These are phyloP conservation scores for Amoeboradix gromovi DNA, from an alignment of 371 early-diverging fungal species.

Conservation along the genomic window DNA sequence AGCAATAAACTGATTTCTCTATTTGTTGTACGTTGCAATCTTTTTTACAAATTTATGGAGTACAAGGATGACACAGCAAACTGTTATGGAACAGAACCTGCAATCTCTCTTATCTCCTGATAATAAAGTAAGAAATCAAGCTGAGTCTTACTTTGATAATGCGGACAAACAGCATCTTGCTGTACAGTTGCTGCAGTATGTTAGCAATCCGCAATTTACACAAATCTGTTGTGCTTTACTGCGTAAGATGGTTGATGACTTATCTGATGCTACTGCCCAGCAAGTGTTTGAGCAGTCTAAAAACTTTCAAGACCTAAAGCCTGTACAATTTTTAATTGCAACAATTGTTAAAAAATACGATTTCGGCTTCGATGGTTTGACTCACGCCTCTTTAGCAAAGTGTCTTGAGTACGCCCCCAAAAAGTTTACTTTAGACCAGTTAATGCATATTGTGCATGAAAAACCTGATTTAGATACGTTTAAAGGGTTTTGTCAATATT, in stretches of 20 bases:
- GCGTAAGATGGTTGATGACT: background rate
- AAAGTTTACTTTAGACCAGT: background rate
- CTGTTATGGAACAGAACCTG: background rate
- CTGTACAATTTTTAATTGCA: background rate
- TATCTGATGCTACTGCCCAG: background rate
- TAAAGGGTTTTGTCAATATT: background rate
- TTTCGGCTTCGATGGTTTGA: background rate
- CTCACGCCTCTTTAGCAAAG: background rate
- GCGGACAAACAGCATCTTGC: background rate
- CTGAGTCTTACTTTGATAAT: background rate
- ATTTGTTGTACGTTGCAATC: background rate
- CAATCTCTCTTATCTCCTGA: background rate
- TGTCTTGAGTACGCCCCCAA: background rate
- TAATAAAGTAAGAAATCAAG: background rate
- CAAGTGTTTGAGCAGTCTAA: background rate
- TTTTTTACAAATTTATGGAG: background rate
- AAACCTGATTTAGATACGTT: background rate
- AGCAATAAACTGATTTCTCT: background rate
- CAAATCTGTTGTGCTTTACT: background rate
- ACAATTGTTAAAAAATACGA: background rate
- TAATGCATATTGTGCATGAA: background rate
- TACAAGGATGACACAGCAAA: background rate
- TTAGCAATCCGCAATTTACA: background rate
- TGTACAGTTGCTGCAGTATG: background rate
- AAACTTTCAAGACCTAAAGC: background rate